These are phyloP conservation scores for Ustilago shanxiensis DNA, from an alignment of 1,284 basidiomycete genomes.

Conservation along the genomic window DNA sequence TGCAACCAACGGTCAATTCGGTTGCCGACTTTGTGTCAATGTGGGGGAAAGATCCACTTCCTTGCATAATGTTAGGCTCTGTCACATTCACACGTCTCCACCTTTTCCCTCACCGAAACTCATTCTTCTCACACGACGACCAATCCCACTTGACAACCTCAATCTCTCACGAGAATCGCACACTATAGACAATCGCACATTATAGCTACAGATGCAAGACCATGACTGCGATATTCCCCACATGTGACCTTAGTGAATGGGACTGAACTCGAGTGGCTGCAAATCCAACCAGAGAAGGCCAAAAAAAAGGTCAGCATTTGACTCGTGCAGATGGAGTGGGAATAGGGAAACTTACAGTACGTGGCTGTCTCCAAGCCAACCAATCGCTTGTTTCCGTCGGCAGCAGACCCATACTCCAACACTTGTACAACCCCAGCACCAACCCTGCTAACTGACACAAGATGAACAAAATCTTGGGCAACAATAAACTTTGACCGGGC, in stretches of 20 bases:
- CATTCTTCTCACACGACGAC: neutral
- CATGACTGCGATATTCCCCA: no score
- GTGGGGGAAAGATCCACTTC: neutral
- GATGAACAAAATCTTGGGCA: constrained; percentile 61
- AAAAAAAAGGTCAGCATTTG: neutral
- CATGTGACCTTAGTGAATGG: constrained; percentile 28
- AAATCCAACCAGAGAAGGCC: neutral
- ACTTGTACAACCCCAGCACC: constrained; percentile 66
- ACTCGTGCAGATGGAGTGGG: neutral
- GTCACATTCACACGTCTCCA: neutral
- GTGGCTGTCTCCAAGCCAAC: constrained; percentile 65
- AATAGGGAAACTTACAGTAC: constrained; percentile 50
- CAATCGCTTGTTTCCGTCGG: constrained; percentile 69
- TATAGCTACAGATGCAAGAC: no score
- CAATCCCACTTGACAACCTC: neutral
- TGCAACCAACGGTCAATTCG: constrained; percentile 2
- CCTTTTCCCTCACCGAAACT: neutral
- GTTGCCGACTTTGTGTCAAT: neutral
- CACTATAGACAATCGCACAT: no score
- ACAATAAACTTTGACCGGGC: constrained; percentile 55
- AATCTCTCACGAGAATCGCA: no score
- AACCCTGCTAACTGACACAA: constrained; percentile 60
- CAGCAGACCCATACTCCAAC: constrained; percentile 68
- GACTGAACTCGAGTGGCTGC: constrained; percentile 51
- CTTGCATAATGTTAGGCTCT: constrained; percentile 3